Evolutionary conservation across 371 early-diverging fungal species (phyloP).

Genomic region (Parasitella parasitica): DNA sequence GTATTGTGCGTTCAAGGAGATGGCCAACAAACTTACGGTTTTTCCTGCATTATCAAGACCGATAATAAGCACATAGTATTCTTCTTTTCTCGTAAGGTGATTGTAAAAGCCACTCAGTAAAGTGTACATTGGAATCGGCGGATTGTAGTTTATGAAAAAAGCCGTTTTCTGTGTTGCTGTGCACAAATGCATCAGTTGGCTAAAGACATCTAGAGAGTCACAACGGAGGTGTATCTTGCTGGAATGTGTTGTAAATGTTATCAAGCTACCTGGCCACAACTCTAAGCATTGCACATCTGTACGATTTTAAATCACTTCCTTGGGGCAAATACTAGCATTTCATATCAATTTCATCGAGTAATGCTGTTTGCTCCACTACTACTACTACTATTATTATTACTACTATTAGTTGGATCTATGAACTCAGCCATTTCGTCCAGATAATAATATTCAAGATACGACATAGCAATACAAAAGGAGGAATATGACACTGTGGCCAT

Average conservation of each 20-base stretch:
- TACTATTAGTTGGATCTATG: too few species aligned
- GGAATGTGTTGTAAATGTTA: too few species aligned
- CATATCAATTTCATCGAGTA: not conserved
- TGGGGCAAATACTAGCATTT: not conserved
- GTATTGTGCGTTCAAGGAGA: not conserved
- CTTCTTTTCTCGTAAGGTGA: conserved; percentile 83
- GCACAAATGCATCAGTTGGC: not conserved
- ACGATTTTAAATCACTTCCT: not conserved
- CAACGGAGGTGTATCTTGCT: too few species aligned
- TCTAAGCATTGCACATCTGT: not conserved
- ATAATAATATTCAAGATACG: too few species aligned
- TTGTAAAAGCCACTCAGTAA: conserved; percentile 87
- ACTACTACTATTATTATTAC: too few species aligned
- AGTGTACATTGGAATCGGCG: conserved; percentile 74
- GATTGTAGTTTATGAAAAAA: not conserved
- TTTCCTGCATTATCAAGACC: conserved; percentile 97
- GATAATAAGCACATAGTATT: conserved; percentile 90
- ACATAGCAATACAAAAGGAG: not conserved
- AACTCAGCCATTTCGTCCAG: not conserved
- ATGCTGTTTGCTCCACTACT: too few species aligned
- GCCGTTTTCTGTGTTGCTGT: too few species aligned
- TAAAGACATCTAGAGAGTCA: too few species aligned
- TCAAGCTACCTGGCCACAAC: too few species aligned
- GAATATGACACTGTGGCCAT: not conserved
- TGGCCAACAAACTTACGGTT: conserved; percentile 59